Percentiles rank a stretch among this genome's conserved stretches.
These are phyloP conservation scores for Malus sieversii DNA, from an alignment of 306 rosid genomes.

Conservation along the genomic window DNA sequence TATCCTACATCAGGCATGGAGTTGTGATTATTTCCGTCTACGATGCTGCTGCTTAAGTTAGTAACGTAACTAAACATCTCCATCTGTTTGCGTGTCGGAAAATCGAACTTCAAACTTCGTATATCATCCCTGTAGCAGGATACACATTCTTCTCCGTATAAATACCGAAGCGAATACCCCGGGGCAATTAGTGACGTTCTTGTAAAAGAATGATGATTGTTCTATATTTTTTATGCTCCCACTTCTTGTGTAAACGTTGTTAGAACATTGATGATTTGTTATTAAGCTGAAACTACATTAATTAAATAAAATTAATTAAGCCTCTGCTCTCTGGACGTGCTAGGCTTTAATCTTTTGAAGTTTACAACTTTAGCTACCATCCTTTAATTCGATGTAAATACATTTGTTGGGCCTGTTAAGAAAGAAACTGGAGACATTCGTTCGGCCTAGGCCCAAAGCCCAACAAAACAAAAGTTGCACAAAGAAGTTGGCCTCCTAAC, in stretches of 20 bases:
- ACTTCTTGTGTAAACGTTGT: slow-evolving; percentile 28
- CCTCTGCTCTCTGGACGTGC: not conserved
- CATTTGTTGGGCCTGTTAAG: not conserved
- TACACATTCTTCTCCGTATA: slow-evolving; percentile 29
- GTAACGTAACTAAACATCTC: slow-evolving; percentile 25
- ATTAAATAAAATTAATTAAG: slow-evolving; percentile 16
- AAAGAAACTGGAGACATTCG: not conserved
- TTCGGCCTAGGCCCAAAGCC: not conserved
- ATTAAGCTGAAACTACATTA: slow-evolving; percentile 24
- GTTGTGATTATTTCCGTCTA: slow-evolving; percentile 24
- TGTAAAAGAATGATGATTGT: slow-evolving; percentile 48
- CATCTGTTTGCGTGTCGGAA: slow-evolving; percentile 37
- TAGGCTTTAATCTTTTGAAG: too few relatives aligned
- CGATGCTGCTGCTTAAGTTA: slow-evolving; percentile 20
- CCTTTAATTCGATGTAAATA: too few relatives aligned
- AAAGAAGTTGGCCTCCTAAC: too few relatives aligned
- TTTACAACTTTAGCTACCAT: not conserved
- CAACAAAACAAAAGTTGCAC: not conserved
- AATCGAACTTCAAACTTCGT: slow-evolving; percentile 31
- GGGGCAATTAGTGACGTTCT: slow-evolving; percentile 30
- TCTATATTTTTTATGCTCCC: slow-evolving; percentile 31
- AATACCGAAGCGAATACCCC: slow-evolving; percentile 22
- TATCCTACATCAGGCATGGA: slow-evolving; percentile 42
- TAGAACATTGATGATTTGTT: slow-evolving; percentile 29
- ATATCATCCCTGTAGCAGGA: slow-evolving; percentile 27